These are phyloP conservation scores for Fusarium sp. DNA, from an alignment of 2,329 filamentous ascomycete species.

Conservation along the genomic window DNA sequence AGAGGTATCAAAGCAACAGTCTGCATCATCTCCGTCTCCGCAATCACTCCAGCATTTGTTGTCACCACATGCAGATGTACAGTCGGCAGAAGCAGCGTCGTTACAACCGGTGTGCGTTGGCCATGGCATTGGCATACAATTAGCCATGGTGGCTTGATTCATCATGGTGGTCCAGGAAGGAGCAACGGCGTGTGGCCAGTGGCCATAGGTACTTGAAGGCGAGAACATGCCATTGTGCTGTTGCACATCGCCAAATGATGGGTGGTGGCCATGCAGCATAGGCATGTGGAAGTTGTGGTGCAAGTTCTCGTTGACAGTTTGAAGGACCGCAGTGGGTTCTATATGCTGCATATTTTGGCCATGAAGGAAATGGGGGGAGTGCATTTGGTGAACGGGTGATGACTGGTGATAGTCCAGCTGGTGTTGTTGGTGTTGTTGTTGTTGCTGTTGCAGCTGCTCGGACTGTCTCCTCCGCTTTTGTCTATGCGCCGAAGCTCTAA, in stretches of 20 bases:
- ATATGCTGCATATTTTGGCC: conserved; percentile 27
- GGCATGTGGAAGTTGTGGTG: conserved; percentile 35
- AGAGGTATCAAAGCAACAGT: conserved; percentile 52
- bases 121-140: conserved; percentile 35
- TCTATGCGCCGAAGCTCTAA: conserved; percentile 27
- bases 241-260: conserved; percentile 31
- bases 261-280: conserved; percentile 17
- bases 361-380: conserved; percentile 29
- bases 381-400: conserved; percentile 30
- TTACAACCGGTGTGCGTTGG: conserved; percentile 40
- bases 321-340: conserved; percentile 40
- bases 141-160: conserved; percentile 17
- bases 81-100: conserved; percentile 50
- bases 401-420: conserved; percentile 29
- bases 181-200: conserved; percentile 20
- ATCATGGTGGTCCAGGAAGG: conserved; percentile 37
- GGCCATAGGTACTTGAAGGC: conserved; percentile 13
- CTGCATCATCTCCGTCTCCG: conserved; percentile 46
- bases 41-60: conserved; percentile 50
- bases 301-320: conserved; percentile 35
- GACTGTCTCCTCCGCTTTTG: conserved; percentile 36
- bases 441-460: conserved; percentile 14
- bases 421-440: conserved; percentile 10
- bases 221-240: conserved; percentile 29
- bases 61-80: conserved; percentile 50